A percentile compares a stretch with the other conserved stretches of the same genome.
These are phyloP conservation scores for Chlorella variabilis DNA, from an alignment of 163 green algal genomes.

Conservation along the genomic window DNA sequence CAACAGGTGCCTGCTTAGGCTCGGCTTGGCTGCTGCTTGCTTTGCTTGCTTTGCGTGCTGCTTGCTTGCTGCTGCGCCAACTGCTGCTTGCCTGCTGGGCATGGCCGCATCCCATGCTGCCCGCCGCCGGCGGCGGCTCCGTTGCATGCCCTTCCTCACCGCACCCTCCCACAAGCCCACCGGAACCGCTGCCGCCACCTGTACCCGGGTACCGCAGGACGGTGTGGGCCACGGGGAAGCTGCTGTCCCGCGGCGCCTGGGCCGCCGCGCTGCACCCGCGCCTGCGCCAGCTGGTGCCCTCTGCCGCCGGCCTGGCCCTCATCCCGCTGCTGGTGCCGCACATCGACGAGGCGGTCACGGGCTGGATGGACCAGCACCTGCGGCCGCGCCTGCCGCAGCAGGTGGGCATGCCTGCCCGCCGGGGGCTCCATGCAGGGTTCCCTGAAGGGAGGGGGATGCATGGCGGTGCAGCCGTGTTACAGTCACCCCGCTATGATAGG, in stretches of 20 bases:
- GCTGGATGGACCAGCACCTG: slow-evolving; percentile 2
- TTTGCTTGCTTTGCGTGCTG: not conserved
- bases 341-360: slow-evolving; percentile 32
- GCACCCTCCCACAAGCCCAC: not conserved
- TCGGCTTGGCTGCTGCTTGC: not conserved
- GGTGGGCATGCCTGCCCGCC: not conserved
- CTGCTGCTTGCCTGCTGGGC: too few species aligned
- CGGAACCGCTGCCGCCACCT: not conserved
- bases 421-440: too few species aligned
- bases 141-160: too few species aligned
- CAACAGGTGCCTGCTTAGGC: slow-evolving; percentile 16
- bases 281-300: not conserved
- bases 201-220: not conserved
- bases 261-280: not conserved
- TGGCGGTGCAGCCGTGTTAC: too few species aligned
- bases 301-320: slow-evolving; percentile 14
- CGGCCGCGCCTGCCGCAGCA: not conserved
- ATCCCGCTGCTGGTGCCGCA: slow-evolving; percentile 38
- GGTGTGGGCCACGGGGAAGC: slow-evolving; percentile 21
- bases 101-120: too few species aligned
- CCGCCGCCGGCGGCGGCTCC: too few species aligned
- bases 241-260: not conserved
- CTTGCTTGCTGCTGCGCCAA: too few species aligned
- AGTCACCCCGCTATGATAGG: too few species aligned
- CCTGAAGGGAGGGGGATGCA: too few species aligned